A percentile compares a stretch with the other conserved stretches of the same genome.
phyloP scores from a whole-genome alignment of 1,284 basidiomycete genomes.

The Boletellus sp. region DNA sequence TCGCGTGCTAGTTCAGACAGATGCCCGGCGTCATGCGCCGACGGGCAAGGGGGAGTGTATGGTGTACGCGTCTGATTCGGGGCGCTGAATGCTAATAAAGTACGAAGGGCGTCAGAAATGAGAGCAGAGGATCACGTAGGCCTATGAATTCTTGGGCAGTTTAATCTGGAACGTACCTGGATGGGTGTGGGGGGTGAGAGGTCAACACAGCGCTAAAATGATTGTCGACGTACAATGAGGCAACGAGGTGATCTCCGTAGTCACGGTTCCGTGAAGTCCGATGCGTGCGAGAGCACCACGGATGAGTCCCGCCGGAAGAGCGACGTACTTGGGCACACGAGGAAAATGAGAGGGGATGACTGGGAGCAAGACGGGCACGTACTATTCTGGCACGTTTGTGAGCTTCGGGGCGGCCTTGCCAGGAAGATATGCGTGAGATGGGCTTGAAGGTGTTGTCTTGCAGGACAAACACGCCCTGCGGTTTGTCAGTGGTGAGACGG shows the following conservation, averaged over 20 bases:
- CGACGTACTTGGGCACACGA: conserved; percentile 57
- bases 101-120: not conserved
- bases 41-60: no score
- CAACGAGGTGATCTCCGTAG: conserved; percentile 73
- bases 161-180: conserved; percentile 80
- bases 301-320: conserved; percentile 78
- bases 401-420: conserved; percentile 72
- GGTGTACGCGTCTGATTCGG: no score
- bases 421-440: conserved; percentile 73
- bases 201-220: not conserved
- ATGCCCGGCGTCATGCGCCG: no score
- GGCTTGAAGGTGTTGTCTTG: conserved; percentile 91
- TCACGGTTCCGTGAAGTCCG: conserved; percentile 72
- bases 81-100: not conserved
- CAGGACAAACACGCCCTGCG: conserved; percentile 83
- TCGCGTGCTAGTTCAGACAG: no score
- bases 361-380: conserved; percentile 25
- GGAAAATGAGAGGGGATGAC: not conserved
- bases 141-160: conserved; percentile 54
- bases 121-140: not conserved
- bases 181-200: not conserved
- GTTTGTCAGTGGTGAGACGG: not conserved
- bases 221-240: conserved; percentile 72
- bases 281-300: conserved; percentile 77
- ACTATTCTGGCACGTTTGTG: conserved; percentile 72